Percentiles rank a stretch among this genome's conserved stretches.
These are phyloP conservation scores for Aureobasidium sp. DNA, from an alignment of 2,329 filamentous ascomycete genomes.

Conservation along the genomic window DNA sequence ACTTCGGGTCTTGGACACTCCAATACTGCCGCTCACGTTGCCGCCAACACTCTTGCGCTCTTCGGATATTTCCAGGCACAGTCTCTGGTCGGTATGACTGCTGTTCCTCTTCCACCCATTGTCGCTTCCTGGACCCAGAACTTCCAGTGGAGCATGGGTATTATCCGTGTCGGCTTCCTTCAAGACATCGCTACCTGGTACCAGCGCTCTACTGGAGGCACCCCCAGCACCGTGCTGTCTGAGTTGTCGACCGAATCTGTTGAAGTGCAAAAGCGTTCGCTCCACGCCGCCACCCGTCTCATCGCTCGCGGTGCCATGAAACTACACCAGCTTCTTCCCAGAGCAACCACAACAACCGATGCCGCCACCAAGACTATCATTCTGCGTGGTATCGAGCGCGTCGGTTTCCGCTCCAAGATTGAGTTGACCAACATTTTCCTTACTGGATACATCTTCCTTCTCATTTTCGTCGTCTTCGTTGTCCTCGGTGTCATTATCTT, in stretches of 20 bases:
- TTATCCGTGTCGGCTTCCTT: conserved; percentile 81
- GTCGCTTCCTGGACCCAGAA: conserved; percentile 93
- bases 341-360: conserved; percentile 20
- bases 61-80: conserved; percentile 93
- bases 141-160: conserved; percentile 97
- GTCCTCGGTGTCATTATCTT: conserved; percentile 66
- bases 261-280: conserved; percentile 66
- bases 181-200: conserved; percentile 92
- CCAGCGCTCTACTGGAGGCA: conserved; percentile 84
- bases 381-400: conserved; percentile 79
- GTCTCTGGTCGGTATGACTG: conserved; percentile 80
- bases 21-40: conserved; percentile 90
- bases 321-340: conserved; percentile 41
- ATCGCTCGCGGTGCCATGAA: conserved; percentile 47
- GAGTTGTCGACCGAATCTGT: conserved; percentile 69
- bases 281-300: conserved; percentile 39
- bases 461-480: conserved; percentile 71
- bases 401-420: conserved; percentile 77
- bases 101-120: conserved; percentile 75
- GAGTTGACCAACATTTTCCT: conserved; percentile 90
- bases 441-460: conserved; percentile 83
- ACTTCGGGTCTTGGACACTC: conserved; percentile 86
- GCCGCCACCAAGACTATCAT: conserved; percentile 35
- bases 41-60: conserved; percentile 86
- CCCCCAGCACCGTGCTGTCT: conserved; percentile 69